A percentile compares a stretch with the other conserved stretches of the same genome.
Evolutionary conservation across 805 yeast genomes (phyloP).

Genomic region (Torulaspora delbrueckii): DNA sequence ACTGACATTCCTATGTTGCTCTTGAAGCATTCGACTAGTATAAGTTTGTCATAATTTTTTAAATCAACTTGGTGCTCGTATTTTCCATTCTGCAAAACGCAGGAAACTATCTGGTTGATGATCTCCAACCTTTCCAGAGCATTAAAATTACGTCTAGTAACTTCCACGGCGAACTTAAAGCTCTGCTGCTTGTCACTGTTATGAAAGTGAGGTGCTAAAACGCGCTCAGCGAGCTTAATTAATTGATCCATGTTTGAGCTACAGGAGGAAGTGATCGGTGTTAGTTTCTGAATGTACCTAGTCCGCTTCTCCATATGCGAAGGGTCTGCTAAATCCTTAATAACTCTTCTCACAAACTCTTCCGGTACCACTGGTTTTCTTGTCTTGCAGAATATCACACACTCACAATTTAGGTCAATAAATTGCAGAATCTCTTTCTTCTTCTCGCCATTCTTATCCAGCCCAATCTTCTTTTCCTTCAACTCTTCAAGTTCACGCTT

Average conservation of each 20-base stretch:
- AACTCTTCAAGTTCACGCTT: constrained; percentile 64
- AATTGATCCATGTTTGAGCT: constrained; percentile 69
- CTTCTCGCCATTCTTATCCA: constrained; percentile 36
- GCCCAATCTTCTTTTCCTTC: constrained; percentile 36
- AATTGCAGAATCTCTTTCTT: constrained; percentile 50
- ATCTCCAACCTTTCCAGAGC: constrained; percentile 67
- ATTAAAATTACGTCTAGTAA: constrained; percentile 73
- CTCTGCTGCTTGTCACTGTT: constrained; percentile 36
- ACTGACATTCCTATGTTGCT: constrained; percentile 84
- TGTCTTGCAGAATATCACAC: constrained; percentile 79
- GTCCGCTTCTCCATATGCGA: constrained; percentile 48
- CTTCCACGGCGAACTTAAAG: constrained; percentile 69
- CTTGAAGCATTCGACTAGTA: constrained; percentile 84
- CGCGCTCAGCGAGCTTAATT: constrained; percentile 49
- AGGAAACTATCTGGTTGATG: constrained; percentile 63
- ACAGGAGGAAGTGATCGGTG: constrained; percentile 75
- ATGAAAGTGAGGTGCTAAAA: constrained; percentile 69
- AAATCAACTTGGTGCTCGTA: constrained; percentile 75
- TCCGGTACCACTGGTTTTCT: constrained; percentile 78
- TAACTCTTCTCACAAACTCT: constrained; percentile 55
- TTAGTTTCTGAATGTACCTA: constrained; percentile 68
- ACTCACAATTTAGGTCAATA: constrained; percentile 68
- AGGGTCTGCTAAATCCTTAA: constrained; percentile 52
- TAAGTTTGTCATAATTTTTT: constrained; percentile 69
- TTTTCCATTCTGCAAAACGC: constrained; percentile 54